Conservation (phyloP, 2,329 filamentous ascomycete genomes). For the Blastomyces emzantsi region DNA sequence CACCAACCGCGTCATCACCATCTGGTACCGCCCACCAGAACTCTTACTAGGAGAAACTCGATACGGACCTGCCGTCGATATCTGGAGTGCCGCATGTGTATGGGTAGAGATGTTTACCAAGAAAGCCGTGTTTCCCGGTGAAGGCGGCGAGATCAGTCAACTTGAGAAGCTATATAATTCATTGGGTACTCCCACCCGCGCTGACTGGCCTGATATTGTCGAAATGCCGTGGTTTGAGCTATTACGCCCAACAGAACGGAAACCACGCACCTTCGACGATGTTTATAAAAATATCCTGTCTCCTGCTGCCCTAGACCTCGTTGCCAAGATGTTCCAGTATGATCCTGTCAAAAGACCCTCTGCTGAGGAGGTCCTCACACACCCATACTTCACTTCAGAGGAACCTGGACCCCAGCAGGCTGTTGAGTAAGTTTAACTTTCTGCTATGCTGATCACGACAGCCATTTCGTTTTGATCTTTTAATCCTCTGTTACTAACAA, state of each 20-base stretch:
- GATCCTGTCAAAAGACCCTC: constrained; percentile 77
- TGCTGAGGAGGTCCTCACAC: constrained; percentile 72
- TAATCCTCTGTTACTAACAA: constrained; percentile 8
- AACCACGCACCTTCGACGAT: constrained; percentile 67
- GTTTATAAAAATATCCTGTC: constrained; percentile 72
- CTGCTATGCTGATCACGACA: background rate
- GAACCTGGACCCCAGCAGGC: constrained; percentile 69
- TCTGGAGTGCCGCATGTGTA: constrained; percentile 96
- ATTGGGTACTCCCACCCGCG: constrained; percentile 74
- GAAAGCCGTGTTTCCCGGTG: constrained; percentile 88
- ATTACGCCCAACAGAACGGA: constrained; percentile 65
- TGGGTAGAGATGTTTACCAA: constrained; percentile 94
- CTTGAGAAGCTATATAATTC: constrained; percentile 94
- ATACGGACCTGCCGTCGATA: constrained; percentile 82
- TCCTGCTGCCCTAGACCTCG: constrained; percentile 70
- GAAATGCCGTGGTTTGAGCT: constrained; percentile 98
- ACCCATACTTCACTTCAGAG: constrained; percentile 81
- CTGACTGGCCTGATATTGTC: constrained; percentile 80
- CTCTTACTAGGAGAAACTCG: constrained; percentile 83
- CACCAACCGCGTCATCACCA: constrained; percentile 96
- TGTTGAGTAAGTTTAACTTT: constrained; percentile 55
- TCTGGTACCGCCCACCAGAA: constrained; percentile 93
- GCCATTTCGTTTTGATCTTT: background rate
- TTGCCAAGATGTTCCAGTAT: constrained; percentile 78
- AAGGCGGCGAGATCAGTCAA: constrained; percentile 91